These are phyloP conservation scores for Phytophthora multivora DNA, from an alignment of 352 stramenopile genomes.

Conservation along the genomic window DNA sequence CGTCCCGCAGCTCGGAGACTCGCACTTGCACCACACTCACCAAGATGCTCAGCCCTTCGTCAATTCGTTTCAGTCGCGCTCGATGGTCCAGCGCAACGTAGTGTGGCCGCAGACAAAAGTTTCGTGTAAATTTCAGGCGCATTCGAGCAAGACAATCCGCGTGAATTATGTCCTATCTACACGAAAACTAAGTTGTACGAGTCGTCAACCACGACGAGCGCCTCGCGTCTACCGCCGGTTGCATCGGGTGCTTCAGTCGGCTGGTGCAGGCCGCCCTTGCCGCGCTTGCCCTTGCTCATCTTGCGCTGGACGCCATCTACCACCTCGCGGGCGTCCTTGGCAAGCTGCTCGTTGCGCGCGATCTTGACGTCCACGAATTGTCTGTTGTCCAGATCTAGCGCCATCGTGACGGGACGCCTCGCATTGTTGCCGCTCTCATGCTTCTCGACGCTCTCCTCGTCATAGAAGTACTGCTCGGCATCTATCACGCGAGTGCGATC, in stretches of 20 bases:
- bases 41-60: background rate
- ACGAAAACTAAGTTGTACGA: slow-evolving; percentile 58
- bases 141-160: background rate
- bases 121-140: slow-evolving; percentile 13
- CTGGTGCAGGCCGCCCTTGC: slow-evolving; percentile 9
- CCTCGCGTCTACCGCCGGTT: slow-evolving; percentile 8
- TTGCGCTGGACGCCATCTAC: slow-evolving; percentile 52
- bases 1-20: background rate
- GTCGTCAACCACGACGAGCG: slow-evolving; percentile 45
- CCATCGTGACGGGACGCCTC: slow-evolving; percentile 42
- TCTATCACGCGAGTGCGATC: slow-evolving; percentile 56
- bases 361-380: slow-evolving; percentile 49
- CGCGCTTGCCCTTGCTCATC: slow-evolving; percentile 40
- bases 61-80: slow-evolving; percentile 6
- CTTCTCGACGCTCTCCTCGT: slow-evolving; percentile 33
- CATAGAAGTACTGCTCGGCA: slow-evolving; percentile 42
- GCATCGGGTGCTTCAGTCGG: slow-evolving; percentile 2
- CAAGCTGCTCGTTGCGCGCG: slow-evolving; percentile 56
- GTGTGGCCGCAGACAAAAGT: background rate
- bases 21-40: slow-evolving; percentile 1
- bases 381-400: slow-evolving; percentile 52
- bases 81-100: slow-evolving; percentile 1
- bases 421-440: slow-evolving; percentile 7
- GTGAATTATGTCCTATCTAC: slow-evolving; percentile 26
- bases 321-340: slow-evolving; percentile 57